Base-by-base conservation (phyloP, 1,139 yeast species). In the Entelexis paramagnoliae region DNA sequence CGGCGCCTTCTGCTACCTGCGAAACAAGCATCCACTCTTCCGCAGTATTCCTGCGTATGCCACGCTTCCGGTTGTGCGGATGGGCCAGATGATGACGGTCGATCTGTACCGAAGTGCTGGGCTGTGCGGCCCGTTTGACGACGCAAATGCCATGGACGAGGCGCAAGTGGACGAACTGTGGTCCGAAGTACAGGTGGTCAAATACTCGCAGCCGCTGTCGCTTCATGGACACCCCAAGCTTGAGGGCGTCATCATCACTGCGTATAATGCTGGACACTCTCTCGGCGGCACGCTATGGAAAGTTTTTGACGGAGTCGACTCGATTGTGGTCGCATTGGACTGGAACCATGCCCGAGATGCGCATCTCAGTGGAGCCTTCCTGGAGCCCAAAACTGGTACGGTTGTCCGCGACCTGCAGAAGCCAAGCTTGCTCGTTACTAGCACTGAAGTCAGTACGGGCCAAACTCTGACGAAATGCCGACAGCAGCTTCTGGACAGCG, bases 331-430 rank as follows among this genome's bases (percentile, higher is more conserved):
- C 66, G 95, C 96, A 0, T 91, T 94, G 4, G 81, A 86, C 46
- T 91, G 98, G 97, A 89, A 89, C 64, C 98, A 91, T 65, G 82
- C 96, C 1, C 80, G 80, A 57, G 97, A 91, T 62, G 77, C 86
- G 0, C 89, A 88, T 61, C 70, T 91, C 52, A 84, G 83, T 60
- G 91, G 96, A n/a, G 79, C 83, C 16, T 74, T 88, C 50, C 68
- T 84, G 47, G 77, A 75, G 53, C 64, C 66, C 6, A 52, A 55
- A 24, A 65, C 65, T 33, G 80, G 79, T 19, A 72, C 76, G 50
- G 80, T 91, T 0, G 68, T 78, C n/a, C 75, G 83, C 7, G 76
- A 79, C 49, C 70, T 89, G 33, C 66, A 79, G 58, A 74, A 95
- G 62, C 96, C 98, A 1, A 83, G 95, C 1, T 85, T 89, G 0